These are phyloP conservation scores for Aspergillus alliaceus DNA, from an alignment of 2,329 filamentous ascomycete species.

Conservation along the genomic window DNA sequence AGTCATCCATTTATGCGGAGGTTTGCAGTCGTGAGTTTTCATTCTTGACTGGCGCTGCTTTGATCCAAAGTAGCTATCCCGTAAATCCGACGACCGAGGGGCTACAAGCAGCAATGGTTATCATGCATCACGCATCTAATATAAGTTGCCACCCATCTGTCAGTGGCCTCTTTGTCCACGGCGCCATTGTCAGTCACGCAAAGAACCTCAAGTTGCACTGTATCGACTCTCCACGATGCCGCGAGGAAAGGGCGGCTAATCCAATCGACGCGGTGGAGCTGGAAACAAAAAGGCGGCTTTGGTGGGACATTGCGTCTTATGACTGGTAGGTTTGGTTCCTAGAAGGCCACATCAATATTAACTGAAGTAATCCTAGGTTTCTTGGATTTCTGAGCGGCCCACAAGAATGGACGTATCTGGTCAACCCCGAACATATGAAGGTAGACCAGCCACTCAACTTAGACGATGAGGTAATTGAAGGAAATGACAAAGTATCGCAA, in stretches of 20 bases:
- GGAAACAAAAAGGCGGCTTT: conserved; percentile 43
- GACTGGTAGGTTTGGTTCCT: conserved; percentile 38
- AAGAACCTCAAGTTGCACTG: conserved; percentile 38
- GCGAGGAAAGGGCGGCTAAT: conserved; percentile 15
- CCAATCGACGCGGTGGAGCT: conserved; percentile 24
- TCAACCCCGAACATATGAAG: conserved; percentile 43
- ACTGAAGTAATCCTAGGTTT: conserved; percentile 26
- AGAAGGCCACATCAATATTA: neutral
- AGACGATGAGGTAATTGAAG: conserved; percentile 39
- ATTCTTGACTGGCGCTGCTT: conserved; percentile 30
- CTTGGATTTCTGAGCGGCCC: conserved; percentile 43
- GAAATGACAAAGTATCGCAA: conserved; percentile 16
- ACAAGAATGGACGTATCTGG: conserved; percentile 45
- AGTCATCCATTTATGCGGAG: conserved; percentile 21
- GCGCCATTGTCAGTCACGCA: conserved; percentile 29
- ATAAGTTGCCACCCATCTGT: conserved; percentile 23
- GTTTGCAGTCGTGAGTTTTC: conserved; percentile 26
- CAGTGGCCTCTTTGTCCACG: conserved; percentile 24
- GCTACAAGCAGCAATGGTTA: conserved; percentile 33
- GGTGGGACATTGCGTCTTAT: conserved; percentile 46
- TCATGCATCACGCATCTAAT: conserved; percentile 30
- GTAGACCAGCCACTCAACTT: conserved; percentile 45
- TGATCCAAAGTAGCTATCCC: conserved; percentile 32
- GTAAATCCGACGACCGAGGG: conserved; percentile 33
- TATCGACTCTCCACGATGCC: conserved; percentile 27